Base-by-base conservation (phyloP, 192 early-diverging fungal species). In the Umbelopsis sp. region DNA sequence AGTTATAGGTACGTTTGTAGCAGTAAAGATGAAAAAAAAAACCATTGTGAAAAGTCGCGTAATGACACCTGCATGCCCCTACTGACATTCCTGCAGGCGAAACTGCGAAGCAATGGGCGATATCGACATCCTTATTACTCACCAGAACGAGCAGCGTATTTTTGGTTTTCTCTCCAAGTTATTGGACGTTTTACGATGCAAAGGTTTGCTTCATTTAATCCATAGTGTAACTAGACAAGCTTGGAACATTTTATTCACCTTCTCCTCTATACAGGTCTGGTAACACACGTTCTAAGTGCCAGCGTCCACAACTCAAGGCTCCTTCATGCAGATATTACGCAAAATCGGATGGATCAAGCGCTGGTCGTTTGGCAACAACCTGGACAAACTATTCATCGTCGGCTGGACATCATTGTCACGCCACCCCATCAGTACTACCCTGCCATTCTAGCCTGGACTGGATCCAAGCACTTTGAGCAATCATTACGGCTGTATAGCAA, bases 391-490 rank as follows among this genome's bases (percentile, higher is more conserved):
- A 62, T 62, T 32, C 26, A 62, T 29, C 56, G 56, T 11, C 26
- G 56, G 12, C 29, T 62, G 31, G 56, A 62, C 20, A 12, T 62
- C 31, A 62, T 62, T 20, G 31, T 62, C 26, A 62, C 56, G 7
- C 56, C 56, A 7, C 26, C 24, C 4, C 26, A 62, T 26, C 56
- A 62, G 26, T 62, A 62, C 56, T 62, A 62, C 6, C 56, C 56
- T 34, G 31, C 56, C 17, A 62, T 62, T 4, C 56, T 62, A 34
- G 56, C 56, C 17, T 62, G 56, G 56, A 62, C 56, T 62, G 56
- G 56, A 20, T 62, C 56, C 11, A 62, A 62, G 29, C 56, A 62
- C 14, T 62, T 62, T 62, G 56, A 62, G n/a, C 56, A 62, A 62
- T 62, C 56, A 11, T 32, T 62, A 34, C 56, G 56, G 0, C 29